phyloP scores from a whole-genome alignment of 768 basidiomycete species.

The Mrakia blollopis region DNA sequence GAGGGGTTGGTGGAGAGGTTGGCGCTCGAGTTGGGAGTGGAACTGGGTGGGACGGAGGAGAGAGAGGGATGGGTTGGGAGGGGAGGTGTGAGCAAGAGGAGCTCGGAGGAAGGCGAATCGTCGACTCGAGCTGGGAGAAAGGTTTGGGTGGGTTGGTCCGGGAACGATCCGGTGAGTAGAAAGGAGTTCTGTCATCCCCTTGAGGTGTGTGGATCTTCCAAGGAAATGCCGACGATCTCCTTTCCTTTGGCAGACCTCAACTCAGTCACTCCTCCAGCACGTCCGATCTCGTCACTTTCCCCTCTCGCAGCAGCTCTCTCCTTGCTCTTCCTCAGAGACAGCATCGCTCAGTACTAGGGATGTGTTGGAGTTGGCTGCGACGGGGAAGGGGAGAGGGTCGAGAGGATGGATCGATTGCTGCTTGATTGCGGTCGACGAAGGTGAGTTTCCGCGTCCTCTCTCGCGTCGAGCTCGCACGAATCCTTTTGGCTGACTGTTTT shows the following conservation, averaged over 20 bases:
- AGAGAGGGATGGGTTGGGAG: neutral
- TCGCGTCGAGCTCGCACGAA: neutral
- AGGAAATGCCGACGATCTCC: no score
- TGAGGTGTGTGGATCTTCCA: no score
- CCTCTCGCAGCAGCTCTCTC: constrained; percentile 12
- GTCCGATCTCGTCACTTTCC: neutral
- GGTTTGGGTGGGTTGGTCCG: neutral
- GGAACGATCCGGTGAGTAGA: neutral
- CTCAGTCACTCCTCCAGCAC: neutral
- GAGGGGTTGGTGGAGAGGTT: neutral
- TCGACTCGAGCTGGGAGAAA: neutral
- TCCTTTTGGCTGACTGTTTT: neutral
- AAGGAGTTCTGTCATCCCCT: neutral
- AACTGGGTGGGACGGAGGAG: neutral
- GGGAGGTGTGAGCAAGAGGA: neutral
- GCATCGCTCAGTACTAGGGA: neutral
- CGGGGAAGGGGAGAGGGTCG: constrained; percentile 12
- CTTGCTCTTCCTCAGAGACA: neutral
- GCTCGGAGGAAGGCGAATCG: neutral
- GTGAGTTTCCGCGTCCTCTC: neutral
- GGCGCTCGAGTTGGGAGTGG: neutral
- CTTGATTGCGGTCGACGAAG: neutral
- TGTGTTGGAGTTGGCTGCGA: constrained; percentile 9
- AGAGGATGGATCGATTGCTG: constrained; percentile 22
- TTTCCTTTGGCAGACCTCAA: neutral